Conservation (phyloP, 1,284 basidiomycete species). For the Afroboletus lepidellus region DNA sequence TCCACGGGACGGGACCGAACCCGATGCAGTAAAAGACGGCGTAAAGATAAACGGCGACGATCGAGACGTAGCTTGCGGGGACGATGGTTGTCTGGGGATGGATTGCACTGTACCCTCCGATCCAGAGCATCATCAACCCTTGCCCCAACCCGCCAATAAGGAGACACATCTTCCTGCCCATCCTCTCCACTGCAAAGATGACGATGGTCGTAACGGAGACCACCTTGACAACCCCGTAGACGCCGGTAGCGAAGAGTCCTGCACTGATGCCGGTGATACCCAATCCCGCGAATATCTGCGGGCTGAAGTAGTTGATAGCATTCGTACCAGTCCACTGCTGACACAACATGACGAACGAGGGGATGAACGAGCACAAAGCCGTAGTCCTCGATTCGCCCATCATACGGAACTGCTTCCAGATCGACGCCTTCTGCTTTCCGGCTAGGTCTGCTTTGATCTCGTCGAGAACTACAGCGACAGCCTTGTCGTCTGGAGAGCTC, state of each 20-base stretch:
- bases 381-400: constrained; percentile 46
- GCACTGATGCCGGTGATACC: constrained; percentile 52
- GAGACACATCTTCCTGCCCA: constrained; percentile 47
- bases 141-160: constrained; percentile 47
- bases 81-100: constrained; percentile 36
- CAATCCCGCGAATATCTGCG: constrained; percentile 50
- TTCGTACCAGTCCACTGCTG: constrained; percentile 65
- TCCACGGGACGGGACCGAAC: constrained; percentile 43
- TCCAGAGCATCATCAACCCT: constrained; percentile 49
- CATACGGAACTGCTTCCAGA: constrained; percentile 39
- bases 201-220: constrained; percentile 41
- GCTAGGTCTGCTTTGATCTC: constrained; percentile 53
- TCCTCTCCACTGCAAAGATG: constrained; percentile 42
- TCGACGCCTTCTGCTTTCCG: constrained; percentile 40
- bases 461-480: constrained; percentile 43
- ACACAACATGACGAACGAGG: constrained; percentile 52
- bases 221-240: constrained; percentile 62
- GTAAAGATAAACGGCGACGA: constrained; percentile 49
- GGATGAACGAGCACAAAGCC: constrained; percentile 49
- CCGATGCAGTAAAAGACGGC: constrained; percentile 47
- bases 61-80: constrained; percentile 48
- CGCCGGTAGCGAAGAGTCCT: constrained; percentile 57
- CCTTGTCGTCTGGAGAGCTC: constrained; percentile 39
- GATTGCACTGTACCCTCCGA: constrained; percentile 44
- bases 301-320: constrained; percentile 57